These are phyloP conservation scores for Boletellus sp. DNA, from an alignment of 1,284 basidiomycete species.

Conservation along the genomic window DNA sequence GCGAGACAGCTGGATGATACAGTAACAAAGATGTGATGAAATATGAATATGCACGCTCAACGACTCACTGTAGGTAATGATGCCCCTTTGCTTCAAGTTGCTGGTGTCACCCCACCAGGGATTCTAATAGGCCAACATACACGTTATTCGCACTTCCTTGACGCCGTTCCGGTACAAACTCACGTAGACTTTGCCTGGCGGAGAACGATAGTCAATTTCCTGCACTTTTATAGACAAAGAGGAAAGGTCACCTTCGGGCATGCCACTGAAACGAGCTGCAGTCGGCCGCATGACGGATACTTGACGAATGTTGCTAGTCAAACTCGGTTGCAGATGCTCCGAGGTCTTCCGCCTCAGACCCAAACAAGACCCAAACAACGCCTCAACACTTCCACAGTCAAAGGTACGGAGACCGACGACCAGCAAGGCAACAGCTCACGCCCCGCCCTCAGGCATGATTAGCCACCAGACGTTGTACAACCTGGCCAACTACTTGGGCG, in stretches of 20 bases:
- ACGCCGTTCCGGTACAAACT: constrained; percentile 31
- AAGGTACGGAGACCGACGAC: constrained; percentile 7
- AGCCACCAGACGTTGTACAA: constrained; percentile 76
- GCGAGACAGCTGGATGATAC: constrained; percentile 64
- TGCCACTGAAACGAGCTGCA: constrained; percentile 36
- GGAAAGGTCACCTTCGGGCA: constrained; percentile 69
- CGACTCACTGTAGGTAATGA: constrained; percentile 76
- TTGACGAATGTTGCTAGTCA: not conserved
- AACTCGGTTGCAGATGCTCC: constrained; percentile 7
- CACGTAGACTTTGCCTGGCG: constrained; percentile 63
- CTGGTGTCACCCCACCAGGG: constrained; percentile 91
- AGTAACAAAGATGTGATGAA: constrained; percentile 1
- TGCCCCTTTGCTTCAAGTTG: constrained; percentile 70
- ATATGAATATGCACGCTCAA: not conserved
- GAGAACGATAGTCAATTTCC: constrained; percentile 10
- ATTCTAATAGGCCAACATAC: constrained; percentile 48
- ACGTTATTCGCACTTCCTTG: constrained; percentile 12
- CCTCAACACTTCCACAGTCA: not conserved
- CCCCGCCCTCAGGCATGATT: constrained; percentile 46
- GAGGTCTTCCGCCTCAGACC: constrained; percentile 33
- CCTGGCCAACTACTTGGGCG: constrained; percentile 80
- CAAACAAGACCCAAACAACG: constrained; percentile 34
- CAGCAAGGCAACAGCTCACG: not conserved
- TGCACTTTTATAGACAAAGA: not conserved
- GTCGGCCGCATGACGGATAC: constrained; percentile 65